phyloP scores from a whole-genome alignment of 176 grass and related monocot genomes.

The Luzula sylvatica region DNA sequence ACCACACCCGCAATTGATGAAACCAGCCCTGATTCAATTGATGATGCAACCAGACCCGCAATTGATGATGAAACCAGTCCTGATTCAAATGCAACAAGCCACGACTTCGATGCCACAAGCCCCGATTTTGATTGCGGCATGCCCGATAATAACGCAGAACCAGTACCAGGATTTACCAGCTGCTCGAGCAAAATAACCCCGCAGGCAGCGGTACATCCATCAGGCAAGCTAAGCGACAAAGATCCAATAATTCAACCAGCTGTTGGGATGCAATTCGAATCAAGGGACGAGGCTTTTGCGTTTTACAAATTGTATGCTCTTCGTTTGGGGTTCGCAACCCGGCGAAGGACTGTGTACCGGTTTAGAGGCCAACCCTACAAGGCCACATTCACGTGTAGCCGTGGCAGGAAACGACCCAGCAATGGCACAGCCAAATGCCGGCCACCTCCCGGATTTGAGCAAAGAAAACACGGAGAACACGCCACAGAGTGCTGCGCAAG shows the following conservation, averaged over 20 bases:
- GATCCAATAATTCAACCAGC: conserved; percentile 21
- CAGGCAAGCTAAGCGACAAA: too few species aligned
- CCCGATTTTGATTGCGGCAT: too few species aligned
- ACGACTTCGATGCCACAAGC: too few species aligned
- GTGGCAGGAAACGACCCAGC: conserved; percentile 51
- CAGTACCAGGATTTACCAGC: too few species aligned
- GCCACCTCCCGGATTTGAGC: conserved; percentile 36
- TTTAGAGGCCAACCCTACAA: conserved; percentile 63
- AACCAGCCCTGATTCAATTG: too few species aligned
- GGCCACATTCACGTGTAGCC: conserved; percentile 66
- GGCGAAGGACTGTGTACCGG: conserved; percentile 51
- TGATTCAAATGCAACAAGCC: too few species aligned
- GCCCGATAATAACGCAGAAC: too few species aligned
- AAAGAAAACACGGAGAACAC: conserved; percentile 67
- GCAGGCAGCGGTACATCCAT: too few species aligned
- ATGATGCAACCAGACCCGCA: too few species aligned
- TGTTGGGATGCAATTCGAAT: conserved; percentile 61
- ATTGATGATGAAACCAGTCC: too few species aligned
- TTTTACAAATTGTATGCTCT: conserved; percentile 64
- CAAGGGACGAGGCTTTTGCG: conserved; percentile 68
- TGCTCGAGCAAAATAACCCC: too few species aligned
- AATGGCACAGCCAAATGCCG: conserved; percentile 24
- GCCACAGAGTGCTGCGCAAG: conserved; percentile 63
- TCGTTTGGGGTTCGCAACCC: conserved; percentile 54
- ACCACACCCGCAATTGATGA: too few species aligned